phyloP scores from a whole-genome alignment of 805 yeast genomes.

The Nematodospora valgi region DNA sequence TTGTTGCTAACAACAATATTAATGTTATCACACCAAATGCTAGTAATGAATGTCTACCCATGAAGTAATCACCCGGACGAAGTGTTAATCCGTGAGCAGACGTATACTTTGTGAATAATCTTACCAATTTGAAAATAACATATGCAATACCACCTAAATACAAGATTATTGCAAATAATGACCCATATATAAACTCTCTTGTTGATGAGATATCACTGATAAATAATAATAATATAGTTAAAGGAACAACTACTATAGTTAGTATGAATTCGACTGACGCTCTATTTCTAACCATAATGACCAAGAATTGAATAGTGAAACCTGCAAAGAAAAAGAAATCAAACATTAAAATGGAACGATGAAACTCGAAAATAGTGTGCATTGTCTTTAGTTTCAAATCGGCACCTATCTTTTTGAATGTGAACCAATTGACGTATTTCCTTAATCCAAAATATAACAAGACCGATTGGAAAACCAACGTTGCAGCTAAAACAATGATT shows the following conservation, averaged over 20 bases:
- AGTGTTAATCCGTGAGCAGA: slow-evolving; percentile 27
- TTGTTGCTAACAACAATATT: slow-evolving; percentile 32
- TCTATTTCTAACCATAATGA: slow-evolving; percentile 37
- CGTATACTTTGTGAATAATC: slow-evolving; percentile 43
- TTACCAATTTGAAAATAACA: slow-evolving; percentile 43
- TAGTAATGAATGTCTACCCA: slow-evolving; percentile 43
- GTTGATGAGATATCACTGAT: slow-evolving; percentile 34
- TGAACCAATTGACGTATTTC: slow-evolving; percentile 42
- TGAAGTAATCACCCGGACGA: slow-evolving; percentile 35
- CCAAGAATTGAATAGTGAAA: slow-evolving; percentile 47
- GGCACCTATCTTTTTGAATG: slow-evolving; percentile 48
- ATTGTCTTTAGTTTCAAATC: slow-evolving; percentile 36
- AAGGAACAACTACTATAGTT: slow-evolving; percentile 44
- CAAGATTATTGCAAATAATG: slow-evolving; percentile 22
- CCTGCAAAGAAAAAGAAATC: slow-evolving; percentile 45
- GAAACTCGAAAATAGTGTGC: slow-evolving; percentile 38
- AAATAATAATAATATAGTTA: slow-evolving; percentile 36
- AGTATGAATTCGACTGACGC: slow-evolving; percentile 42
- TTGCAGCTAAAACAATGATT: slow-evolving; percentile 37
- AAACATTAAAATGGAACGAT: slow-evolving; percentile 23
- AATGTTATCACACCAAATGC: slow-evolving; percentile 44
- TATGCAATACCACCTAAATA: slow-evolving; percentile 43
- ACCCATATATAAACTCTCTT: slow-evolving; percentile 27
- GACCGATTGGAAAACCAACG: slow-evolving; percentile 26
- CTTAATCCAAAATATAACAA: slow-evolving; percentile 31